These are phyloP conservation scores for Candida dajiaensis DNA, from an alignment of 805 yeast genomes.

Conservation along the genomic window DNA sequence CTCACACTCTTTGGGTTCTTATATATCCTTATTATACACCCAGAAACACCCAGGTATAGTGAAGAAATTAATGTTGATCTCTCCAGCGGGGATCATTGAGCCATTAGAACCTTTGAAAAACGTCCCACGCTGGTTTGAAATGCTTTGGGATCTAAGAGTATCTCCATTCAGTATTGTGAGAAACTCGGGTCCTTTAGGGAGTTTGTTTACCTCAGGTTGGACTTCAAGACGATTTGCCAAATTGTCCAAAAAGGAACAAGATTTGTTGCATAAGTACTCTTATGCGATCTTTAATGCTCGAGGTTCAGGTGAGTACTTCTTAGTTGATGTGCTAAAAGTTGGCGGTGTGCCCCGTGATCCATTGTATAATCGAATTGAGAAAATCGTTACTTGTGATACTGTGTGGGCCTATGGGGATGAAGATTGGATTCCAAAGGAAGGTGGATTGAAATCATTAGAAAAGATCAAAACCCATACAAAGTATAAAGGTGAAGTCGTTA, in stretches of 20 bases:
- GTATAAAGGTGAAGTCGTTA: conserved; percentile 28
- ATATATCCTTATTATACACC: conserved; percentile 65
- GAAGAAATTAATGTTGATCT: conserved; percentile 64
- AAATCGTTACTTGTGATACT: conserved; percentile 47
- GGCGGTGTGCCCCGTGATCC: conserved; percentile 90
- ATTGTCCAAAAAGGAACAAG: conserved; percentile 37
- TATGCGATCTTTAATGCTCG: conserved; percentile 78
- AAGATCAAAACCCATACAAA: conserved; percentile 19
- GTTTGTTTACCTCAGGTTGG: conserved; percentile 86
- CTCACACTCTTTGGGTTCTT: conserved; percentile 95
- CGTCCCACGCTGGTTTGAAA: conserved; percentile 73
- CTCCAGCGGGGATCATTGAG: conserved; percentile 82
- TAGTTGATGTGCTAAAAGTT: conserved; percentile 78
- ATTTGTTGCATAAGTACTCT: conserved; percentile 67
- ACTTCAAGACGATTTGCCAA: conserved; percentile 72
- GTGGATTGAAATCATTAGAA: conserved; percentile 30
- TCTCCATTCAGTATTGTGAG: conserved; percentile 84
- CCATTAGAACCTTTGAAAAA: conserved; percentile 34
- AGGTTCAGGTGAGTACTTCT: conserved; percentile 92
- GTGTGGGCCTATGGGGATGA: conserved; percentile 82
- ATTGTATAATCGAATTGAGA: conserved; percentile 37
- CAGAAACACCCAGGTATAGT: conserved; percentile 55
- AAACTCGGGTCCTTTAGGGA: conserved; percentile 74
- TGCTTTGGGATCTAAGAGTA: conserved; percentile 79
- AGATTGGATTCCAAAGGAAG: conserved; percentile 57